A percentile compares a stretch with the other conserved stretches of the same genome.
These are phyloP conservation scores for Chrysophaeum taylorii DNA, from an alignment of 352 stramenopile genomes.

Conservation along the genomic window DNA sequence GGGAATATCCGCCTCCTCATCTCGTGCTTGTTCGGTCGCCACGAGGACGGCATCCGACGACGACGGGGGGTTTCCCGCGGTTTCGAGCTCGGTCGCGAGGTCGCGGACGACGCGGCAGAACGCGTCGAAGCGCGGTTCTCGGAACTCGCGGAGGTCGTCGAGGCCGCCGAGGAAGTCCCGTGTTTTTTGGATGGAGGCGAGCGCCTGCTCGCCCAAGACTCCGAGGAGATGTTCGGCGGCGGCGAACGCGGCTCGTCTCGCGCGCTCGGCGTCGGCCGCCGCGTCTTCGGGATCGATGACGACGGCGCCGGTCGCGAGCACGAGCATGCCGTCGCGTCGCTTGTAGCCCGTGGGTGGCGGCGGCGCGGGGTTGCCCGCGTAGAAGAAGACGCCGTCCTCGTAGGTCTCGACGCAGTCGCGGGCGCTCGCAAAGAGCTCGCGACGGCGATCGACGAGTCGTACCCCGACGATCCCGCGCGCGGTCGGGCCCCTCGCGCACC, in stretches of 20 bases:
- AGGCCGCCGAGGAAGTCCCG: no score
- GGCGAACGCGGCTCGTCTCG: not conserved
- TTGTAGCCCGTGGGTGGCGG: slow-evolving; percentile 17
- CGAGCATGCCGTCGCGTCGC: slow-evolving; percentile 18
- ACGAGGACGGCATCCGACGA: not conserved
- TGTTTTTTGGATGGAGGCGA: no score
- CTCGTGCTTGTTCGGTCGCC: not conserved
- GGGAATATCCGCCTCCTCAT: not conserved
- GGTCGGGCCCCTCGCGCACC: not conserved
- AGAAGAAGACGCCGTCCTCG: slow-evolving; percentile 15
- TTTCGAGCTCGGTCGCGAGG: not conserved
- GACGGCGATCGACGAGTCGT: not conserved
- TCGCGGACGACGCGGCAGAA: not conserved
- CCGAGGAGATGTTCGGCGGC: slow-evolving; percentile 11
- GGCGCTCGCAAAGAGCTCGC: slow-evolving; percentile 7
- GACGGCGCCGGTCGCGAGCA: slow-evolving; percentile 13
- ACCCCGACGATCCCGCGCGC: not conserved
- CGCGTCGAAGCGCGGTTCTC: not conserved
- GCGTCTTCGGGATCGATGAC: slow-evolving; percentile 14
- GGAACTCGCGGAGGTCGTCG: not conserved
- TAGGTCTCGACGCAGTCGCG: slow-evolving; percentile 13
- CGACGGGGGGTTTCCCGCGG: not conserved
- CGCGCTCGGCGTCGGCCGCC: not conserved
- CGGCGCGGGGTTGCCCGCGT: slow-evolving; percentile 2
- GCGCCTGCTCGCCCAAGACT: not conserved